phyloP scores from a whole-genome alignment of 2,329 filamentous ascomycete species.

The Basipetospora sp. region DNA sequence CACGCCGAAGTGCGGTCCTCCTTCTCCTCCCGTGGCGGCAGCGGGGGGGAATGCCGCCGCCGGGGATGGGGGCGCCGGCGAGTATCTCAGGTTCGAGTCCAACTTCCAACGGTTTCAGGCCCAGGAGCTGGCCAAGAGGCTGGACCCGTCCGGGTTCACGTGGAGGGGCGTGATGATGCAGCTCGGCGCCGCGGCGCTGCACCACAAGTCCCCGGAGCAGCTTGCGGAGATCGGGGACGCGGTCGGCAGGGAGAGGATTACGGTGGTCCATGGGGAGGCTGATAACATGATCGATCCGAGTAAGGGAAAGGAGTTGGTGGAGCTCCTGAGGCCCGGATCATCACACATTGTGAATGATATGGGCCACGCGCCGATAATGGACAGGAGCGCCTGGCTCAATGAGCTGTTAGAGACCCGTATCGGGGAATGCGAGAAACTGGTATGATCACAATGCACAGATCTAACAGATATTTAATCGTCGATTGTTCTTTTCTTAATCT shows the following conservation, averaged over 20 bases:
- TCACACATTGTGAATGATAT: conserved; percentile 52
- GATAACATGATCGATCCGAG: conserved; percentile 66
- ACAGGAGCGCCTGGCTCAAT: conserved; percentile 57
- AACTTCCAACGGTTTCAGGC: conserved; percentile 76
- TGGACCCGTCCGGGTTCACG: conserved; percentile 45
- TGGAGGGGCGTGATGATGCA: conserved; percentile 60
- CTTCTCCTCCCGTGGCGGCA: too few relatives aligned
- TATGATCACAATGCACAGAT: conserved; percentile 1
- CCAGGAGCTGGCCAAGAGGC: conserved; percentile 59
- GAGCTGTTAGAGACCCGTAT: conserved; percentile 43
- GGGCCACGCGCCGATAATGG: conserved; percentile 62
- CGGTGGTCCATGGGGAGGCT: conserved; percentile 59
- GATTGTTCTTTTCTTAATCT: too few relatives aligned
- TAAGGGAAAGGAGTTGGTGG: conserved; percentile 55
- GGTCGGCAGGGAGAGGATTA: conserved; percentile 59
- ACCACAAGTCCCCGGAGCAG: conserved; percentile 57
- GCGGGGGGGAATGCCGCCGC: not conserved
- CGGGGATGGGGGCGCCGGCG: conserved; percentile 12
- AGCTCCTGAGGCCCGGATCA: conserved; percentile 46
- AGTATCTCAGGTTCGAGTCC: conserved; percentile 46
- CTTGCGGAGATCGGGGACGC: conserved; percentile 40
- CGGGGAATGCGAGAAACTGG: conserved; percentile 33
- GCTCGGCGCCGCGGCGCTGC: conserved; percentile 64
- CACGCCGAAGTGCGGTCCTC: conserved; percentile 25
- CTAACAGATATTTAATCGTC: too few relatives aligned